Evolutionary conservation across 352 stramenopile genomes (phyloP).

Genomic region (Globisporangium ultimum): DNA sequence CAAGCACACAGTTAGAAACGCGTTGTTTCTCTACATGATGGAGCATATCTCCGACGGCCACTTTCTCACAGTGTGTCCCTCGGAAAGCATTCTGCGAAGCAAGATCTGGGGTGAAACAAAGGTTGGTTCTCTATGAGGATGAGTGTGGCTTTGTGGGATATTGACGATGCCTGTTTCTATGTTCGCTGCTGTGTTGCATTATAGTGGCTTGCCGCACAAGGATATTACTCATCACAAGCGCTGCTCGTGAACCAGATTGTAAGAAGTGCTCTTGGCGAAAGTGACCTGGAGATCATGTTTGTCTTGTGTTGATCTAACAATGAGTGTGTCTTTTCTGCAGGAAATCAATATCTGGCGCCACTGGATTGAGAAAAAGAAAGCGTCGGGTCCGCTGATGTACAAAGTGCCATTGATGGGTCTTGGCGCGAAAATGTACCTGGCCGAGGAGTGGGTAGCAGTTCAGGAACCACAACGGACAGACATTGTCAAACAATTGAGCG

Average conservation of each 20-base stretch:
- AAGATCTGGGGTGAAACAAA: constrained; percentile 48
- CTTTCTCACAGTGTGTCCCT: constrained; percentile 45
- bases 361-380: constrained; percentile 38
- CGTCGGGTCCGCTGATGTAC: constrained; percentile 1
- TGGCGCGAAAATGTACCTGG: constrained; percentile 43
- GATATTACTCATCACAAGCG: constrained; percentile 65
- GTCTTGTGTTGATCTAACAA: background rate
- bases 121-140: constrained; percentile 14
- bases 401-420: constrained; percentile 48
- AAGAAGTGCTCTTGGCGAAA: constrained; percentile 13
- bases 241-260: constrained; percentile 79
- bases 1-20: background rate
- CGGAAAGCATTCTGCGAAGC: constrained; percentile 27
- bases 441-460: constrained; percentile 43
- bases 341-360: constrained; percentile 70
- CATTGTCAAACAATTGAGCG: constrained; percentile 8
- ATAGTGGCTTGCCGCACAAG: constrained; percentile 59
- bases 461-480: constrained; percentile 11
- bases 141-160: background rate
- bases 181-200: background rate
- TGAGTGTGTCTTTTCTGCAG: constrained; percentile 17
- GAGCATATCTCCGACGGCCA: constrained; percentile 46
- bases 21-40: constrained; percentile 38
- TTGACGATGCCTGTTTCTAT: background rate
- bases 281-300: background rate